These are phyloP conservation scores for Schwanniomyces sp. DNA, from an alignment of 805 yeast genomes.

Conservation along the genomic window DNA sequence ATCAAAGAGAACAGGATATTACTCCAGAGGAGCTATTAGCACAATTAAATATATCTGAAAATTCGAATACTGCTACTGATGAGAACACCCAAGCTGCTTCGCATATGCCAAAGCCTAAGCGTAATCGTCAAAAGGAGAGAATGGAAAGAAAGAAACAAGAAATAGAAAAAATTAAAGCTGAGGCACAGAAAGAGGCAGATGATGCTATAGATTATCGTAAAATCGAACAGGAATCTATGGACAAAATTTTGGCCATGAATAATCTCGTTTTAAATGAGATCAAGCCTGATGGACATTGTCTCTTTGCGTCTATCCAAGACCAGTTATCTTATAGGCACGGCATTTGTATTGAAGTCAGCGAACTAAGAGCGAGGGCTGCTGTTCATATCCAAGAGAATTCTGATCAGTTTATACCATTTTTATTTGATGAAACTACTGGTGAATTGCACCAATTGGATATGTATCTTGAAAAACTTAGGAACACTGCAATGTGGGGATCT, in stretches of 20 bases:
- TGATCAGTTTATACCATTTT: constrained; percentile 75
- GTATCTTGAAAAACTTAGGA: constrained; percentile 66
- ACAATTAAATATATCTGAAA: constrained; percentile 32
- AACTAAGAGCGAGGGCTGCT: constrained; percentile 66
- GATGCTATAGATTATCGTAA: constrained; percentile 64
- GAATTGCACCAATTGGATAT: constrained; percentile 61
- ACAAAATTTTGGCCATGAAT: constrained; percentile 47
- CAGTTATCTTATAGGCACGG: constrained; percentile 58
- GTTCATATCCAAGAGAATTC: constrained; percentile 61
- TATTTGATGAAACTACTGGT: constrained; percentile 77
- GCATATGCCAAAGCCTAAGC: constrained; percentile 24
- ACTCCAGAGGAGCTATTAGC: constrained; percentile 70
- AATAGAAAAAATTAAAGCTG: constrained; percentile 56
- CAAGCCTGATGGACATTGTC: constrained; percentile 91
- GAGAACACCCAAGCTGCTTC: no score
- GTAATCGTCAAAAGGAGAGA: constrained; percentile 85
- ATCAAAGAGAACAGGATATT: constrained; percentile 43
- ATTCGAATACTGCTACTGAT: neutral
- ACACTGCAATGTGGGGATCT: constrained; percentile 95
- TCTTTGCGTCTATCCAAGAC: constrained; percentile 82
- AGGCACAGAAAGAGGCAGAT: constrained; percentile 72
- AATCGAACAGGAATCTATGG: constrained; percentile 70
- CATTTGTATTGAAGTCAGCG: constrained; percentile 35
- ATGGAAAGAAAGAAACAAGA: constrained; percentile 75
- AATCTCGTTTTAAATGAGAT: constrained; percentile 65